phyloP scores from a whole-genome alignment of 371 early-diverging fungal species.

The Mortierella sp. region DNA sequence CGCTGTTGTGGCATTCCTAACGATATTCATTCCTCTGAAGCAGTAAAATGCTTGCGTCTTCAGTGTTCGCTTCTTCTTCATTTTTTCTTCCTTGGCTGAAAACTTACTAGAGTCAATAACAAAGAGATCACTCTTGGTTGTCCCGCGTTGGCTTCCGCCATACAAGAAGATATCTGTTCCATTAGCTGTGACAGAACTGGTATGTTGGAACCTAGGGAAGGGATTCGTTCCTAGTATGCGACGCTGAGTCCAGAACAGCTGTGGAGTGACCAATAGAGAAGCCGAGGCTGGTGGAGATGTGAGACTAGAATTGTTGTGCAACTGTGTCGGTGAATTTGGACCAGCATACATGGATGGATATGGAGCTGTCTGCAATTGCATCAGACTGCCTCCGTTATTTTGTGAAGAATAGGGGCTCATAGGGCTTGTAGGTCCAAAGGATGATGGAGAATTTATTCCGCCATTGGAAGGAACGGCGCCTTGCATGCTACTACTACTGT shows the following conservation, averaged over 20 bases:
- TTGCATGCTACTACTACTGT: slow-evolving; percentile 19
- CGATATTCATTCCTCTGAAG: not conserved
- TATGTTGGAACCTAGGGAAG: slow-evolving; percentile 72
- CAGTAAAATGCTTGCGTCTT: not conserved
- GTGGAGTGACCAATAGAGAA: slow-evolving; percentile 29
- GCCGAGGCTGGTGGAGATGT: slow-evolving; percentile 4
- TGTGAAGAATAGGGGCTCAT: slow-evolving; percentile 27
- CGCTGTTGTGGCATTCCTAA: not conserved
- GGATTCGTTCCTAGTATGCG: slow-evolving; percentile 57
- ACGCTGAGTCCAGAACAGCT: slow-evolving; percentile 52
- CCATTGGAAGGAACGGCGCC: slow-evolving; percentile 18
- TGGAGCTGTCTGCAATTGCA: not conserved
- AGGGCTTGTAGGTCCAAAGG: slow-evolving; percentile 24
- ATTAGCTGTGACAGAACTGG: slow-evolving; percentile 60
- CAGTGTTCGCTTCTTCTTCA: too few relatives aligned
- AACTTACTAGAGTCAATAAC: slow-evolving; percentile 72
- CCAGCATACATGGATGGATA: slow-evolving; percentile 5
- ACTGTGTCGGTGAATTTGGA: slow-evolving; percentile 30
- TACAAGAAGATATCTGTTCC: slow-evolving; percentile 66
- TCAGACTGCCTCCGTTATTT: slow-evolving; percentile 1
- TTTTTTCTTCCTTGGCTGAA: too few relatives aligned
- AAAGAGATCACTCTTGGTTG: slow-evolving; percentile 68
- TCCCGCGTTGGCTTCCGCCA: slow-evolving; percentile 68
- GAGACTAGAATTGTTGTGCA: not conserved
- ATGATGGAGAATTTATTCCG: not conserved